Base-by-base conservation (phyloP, 495 filamentous ascomycete genomes). In the Daldinia vernicosa region DNA sequence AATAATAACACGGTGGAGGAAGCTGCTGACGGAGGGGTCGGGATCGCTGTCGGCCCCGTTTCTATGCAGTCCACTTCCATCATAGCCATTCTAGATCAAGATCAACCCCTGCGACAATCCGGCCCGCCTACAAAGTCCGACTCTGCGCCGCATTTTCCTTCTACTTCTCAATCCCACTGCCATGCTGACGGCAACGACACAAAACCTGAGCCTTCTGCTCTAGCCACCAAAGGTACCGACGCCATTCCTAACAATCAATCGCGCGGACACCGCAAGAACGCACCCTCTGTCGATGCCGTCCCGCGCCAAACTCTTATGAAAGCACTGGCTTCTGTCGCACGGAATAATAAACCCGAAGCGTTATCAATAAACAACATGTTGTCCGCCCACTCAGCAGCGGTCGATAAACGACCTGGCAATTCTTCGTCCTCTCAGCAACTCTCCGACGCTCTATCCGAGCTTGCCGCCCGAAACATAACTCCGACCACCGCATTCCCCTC, bases 301-400 rank as follows among this genome's bases (percentile, higher is more conserved):
- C 92, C 93, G 26, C 89, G 90, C 27, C 93, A 95, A 80, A 95
- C 92, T 24, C 89, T 97, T 75, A 88, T 95, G 81, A 95, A 95
- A 76, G 92, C 93, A n/a, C 79, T 96, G 59, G 92, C 91, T 37
- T 93, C 93, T 17, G 86, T 89, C 32, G 85, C 88, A 22, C 89
- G 89, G 47, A 87, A 80, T 74, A 85, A 86, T 66, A 89, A 87
- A 61, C 84, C 83, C 37, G 79, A 86, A 30, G 84, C 84, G 30
- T 76, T 88, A 66, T 87, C 88, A 37, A 75, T 91, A 39, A 80
- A 80, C 71, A 82, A 84, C 43, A 84, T 86, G 82, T 76, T 85
- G 57, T 81, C 83, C 52, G 72, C 79, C 75, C 69, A 80, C 27
- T 79, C 80, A 52, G 57, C 80, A 52, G 57, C 76, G 55, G 76